Percentiles rank a stretch among this genome's conserved stretches.
These are phyloP conservation scores for Calocera cornea DNA, from an alignment of 768 basidiomycete species.

Conservation along the genomic window DNA sequence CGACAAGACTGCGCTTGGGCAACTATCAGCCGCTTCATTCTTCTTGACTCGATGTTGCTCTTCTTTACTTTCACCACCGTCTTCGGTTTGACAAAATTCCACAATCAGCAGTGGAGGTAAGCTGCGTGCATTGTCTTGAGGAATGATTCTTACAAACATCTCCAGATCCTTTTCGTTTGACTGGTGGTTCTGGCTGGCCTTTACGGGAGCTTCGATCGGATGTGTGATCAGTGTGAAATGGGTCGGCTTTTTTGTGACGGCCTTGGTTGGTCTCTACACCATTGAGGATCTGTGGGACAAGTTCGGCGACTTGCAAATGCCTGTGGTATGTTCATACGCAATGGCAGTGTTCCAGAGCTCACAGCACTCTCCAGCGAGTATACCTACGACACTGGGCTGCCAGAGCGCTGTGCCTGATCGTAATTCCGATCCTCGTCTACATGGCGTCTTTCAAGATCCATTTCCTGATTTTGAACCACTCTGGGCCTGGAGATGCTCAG, in stretches of 20 bases:
- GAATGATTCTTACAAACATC: neutral
- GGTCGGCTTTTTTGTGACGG: slow-evolving; percentile 90
- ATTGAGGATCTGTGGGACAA: slow-evolving; percentile 98
- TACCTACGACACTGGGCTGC: slow-evolving; percentile 88
- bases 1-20: slow-evolving; percentile 84
- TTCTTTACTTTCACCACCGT: slow-evolving; percentile 98
- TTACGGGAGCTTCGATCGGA: slow-evolving; percentile 91
- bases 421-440: slow-evolving; percentile 85
- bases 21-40: slow-evolving; percentile 91
- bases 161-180: slow-evolving; percentile 80
- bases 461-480: slow-evolving; percentile 85
- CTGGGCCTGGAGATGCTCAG: slow-evolving; percentile 92
- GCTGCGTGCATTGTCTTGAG: slow-evolving; percentile 21
- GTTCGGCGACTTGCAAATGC: slow-evolving; percentile 89
- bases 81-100: slow-evolving; percentile 89
- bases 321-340: slow-evolving; percentile 43
- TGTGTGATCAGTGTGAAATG: slow-evolving; percentile 88
- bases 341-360: neutral
- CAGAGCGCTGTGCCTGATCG: slow-evolving; percentile 67
- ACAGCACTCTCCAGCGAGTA: slow-evolving; percentile 44
- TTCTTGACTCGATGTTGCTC: slow-evolving; percentile 95
- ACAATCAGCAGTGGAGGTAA: slow-evolving; percentile 89
- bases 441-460: slow-evolving; percentile 92
- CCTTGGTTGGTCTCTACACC: slow-evolving; percentile 89
- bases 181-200: slow-evolving; percentile 93